phyloP scores from a whole-genome alignment of 2,329 filamentous ascomycete species.

The Scytalidium lignicola region DNA sequence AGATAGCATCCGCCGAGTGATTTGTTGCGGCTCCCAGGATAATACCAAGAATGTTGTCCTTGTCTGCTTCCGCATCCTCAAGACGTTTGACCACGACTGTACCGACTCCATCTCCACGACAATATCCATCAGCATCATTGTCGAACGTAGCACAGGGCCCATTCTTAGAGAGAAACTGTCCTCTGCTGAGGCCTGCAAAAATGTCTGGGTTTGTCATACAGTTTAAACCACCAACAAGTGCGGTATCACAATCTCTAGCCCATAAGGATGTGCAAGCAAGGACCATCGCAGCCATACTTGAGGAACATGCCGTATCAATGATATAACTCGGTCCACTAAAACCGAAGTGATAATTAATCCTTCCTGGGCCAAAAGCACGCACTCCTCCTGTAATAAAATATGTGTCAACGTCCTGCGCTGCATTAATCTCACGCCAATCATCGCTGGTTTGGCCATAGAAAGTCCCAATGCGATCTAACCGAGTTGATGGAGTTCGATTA shows the following conservation, averaged over 20 bases:
- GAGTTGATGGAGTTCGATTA: slow-evolving; percentile 24
- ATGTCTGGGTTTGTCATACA: slow-evolving; percentile 26
- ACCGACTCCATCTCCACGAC: slow-evolving; percentile 44
- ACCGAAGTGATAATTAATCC: slow-evolving; percentile 37
- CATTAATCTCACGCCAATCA: slow-evolving; percentile 28
- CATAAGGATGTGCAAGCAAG: slow-evolving; percentile 25
- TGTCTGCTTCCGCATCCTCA: slow-evolving; percentile 43
- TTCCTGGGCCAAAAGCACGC: slow-evolving; percentile 27
- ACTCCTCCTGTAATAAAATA: slow-evolving; percentile 27
- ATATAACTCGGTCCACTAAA: slow-evolving; percentile 36
- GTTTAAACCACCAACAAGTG: slow-evolving; percentile 24
- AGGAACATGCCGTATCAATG: slow-evolving; percentile 37
- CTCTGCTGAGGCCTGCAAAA: slow-evolving; percentile 25
- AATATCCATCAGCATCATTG: slow-evolving; percentile 46
- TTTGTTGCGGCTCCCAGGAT: slow-evolving; percentile 74
- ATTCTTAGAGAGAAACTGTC: slow-evolving; percentile 27
- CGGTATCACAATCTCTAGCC: slow-evolving; percentile 26
- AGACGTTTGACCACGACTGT: slow-evolving; percentile 46
- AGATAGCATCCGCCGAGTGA: slow-evolving; percentile 74
- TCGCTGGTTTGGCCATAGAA: slow-evolving; percentile 28
- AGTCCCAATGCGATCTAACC: slow-evolving; percentile 36
- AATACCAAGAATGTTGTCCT: slow-evolving; percentile 42
- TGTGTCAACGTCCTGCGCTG: slow-evolving; percentile 25
- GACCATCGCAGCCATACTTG: slow-evolving; percentile 32
- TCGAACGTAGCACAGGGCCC: slow-evolving; percentile 46